These are phyloP conservation scores for Beta corolliflora DNA, from an alignment of 179 eudicot genomes.

Conservation along the genomic window DNA sequence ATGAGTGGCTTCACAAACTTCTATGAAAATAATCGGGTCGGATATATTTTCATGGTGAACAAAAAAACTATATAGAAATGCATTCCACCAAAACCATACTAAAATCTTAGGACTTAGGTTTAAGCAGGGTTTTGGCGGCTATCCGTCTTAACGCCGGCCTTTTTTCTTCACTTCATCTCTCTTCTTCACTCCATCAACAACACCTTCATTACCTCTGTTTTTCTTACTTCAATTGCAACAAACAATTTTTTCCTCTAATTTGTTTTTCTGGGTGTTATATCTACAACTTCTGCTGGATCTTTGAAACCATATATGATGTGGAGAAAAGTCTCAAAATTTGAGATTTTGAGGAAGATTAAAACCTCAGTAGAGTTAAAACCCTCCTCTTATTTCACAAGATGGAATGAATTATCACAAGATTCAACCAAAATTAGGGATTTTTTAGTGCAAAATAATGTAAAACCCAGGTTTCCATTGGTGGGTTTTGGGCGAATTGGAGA, in stretches of 20 bases:
- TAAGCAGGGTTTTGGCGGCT: constrained; percentile 41
- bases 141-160: constrained; percentile 15
- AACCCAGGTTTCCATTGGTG: constrained; percentile 27
- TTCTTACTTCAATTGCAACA: constrained; percentile 1
- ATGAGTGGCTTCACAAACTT: neutral
- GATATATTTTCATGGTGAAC: neutral
- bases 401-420: constrained; percentile 32
- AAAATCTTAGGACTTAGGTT: constrained; percentile 22
- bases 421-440: constrained; percentile 22
- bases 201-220: neutral
- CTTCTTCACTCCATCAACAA: neutral
- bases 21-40: neutral
- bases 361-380: constrained; percentile 21
- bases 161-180: neutral
- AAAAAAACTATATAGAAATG: neutral
- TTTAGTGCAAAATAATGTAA: constrained; percentile 8
- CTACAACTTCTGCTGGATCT: neutral
- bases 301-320: constrained; percentile 28
- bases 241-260: neutral
- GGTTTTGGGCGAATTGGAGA: constrained; percentile 35
- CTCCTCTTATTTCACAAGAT: constrained; percentile 25
- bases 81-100: neutral
- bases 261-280: neutral
- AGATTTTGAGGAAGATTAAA: constrained; percentile 32
- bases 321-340: constrained; percentile 36